phyloP scores from a whole-genome alignment of 345 rosid genomes.

The Triadica sebifera region DNA sequence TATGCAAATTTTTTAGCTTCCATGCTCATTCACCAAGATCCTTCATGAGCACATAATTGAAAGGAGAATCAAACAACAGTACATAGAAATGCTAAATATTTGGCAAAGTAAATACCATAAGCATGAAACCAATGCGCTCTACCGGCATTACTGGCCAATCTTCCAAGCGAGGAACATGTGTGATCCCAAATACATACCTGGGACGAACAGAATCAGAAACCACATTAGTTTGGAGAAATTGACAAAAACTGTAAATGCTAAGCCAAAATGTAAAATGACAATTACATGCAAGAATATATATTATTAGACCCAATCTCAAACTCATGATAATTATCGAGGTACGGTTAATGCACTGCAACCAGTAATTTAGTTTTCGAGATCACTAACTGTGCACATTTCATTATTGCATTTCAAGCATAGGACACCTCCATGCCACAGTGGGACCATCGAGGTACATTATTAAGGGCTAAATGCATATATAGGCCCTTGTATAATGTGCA shows the following conservation, averaged over 20 bases:
- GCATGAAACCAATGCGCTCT: conserved; percentile 77
- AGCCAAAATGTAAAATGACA: background rate
- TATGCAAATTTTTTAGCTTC: too few relatives aligned
- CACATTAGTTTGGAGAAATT: background rate
- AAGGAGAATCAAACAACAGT: background rate
- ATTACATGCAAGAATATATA: background rate
- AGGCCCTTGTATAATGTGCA: too few relatives aligned
- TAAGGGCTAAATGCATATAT: too few relatives aligned
- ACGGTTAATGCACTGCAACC: background rate
- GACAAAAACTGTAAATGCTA: background rate
- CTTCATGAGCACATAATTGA: background rate
- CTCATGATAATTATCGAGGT: background rate
- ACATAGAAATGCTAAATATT: background rate
- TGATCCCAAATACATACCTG: conserved; percentile 93
- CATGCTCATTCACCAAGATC: background rate
- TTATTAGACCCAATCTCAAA: background rate
- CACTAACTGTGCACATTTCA: background rate
- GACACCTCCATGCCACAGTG: too few relatives aligned
- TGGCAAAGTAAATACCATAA: conserved; percentile 48
- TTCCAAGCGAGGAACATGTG: conserved; percentile 85
- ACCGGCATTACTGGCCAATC: conserved; percentile 97
- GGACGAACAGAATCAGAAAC: background rate
- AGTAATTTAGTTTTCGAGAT: background rate
- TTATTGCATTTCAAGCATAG: too few relatives aligned
- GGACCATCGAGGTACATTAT: background rate